Percentiles rank a stretch among this genome's conserved stretches.
Conservation (phyloP, 2,329 filamentous ascomycete genomes). For the Fusarium circinatum region DNA sequence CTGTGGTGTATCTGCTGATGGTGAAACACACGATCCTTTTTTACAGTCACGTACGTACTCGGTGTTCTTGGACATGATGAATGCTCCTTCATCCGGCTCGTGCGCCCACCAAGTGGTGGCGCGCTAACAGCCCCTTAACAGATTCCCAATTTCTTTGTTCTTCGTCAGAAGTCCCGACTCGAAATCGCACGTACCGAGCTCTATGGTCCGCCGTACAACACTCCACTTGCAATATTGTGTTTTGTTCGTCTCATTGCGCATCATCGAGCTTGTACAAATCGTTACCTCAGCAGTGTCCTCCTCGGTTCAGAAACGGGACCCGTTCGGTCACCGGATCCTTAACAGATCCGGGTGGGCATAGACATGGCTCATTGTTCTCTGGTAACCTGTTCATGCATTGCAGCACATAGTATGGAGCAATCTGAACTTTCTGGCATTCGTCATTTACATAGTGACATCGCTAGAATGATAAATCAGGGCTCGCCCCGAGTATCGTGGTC, state of each 20-base stretch:
- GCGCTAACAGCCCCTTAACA: slow-evolving; percentile 43
- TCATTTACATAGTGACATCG: not conserved
- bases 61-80: slow-evolving; percentile 14
- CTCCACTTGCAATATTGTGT: slow-evolving; percentile 11
- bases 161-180: slow-evolving; percentile 23
- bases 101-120: slow-evolving; percentile 34
- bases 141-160: slow-evolving; percentile 40
- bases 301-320: not conserved
- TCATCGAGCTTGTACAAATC: slow-evolving; percentile 24
- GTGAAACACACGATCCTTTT: slow-evolving; percentile 20
- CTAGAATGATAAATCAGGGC: not conserved
- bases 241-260: slow-evolving; percentile 20
- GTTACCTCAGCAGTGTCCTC: slow-evolving; percentile 35
- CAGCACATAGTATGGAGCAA: not conserved
- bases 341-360: slow-evolving; percentile 23
- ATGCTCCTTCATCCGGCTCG: slow-evolving; percentile 32
- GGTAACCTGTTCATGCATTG: slow-evolving; percentile 13
- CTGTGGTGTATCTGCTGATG: not conserved
- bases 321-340: slow-evolving; percentile 21
- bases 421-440: not conserved
- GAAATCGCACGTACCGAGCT: slow-evolving; percentile 34
- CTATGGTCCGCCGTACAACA: slow-evolving; percentile 31
- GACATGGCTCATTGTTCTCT: slow-evolving; percentile 3
- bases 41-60: not conserved
- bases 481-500: not conserved